Evolutionary conservation across 768 basidiomycete genomes (phyloP).

Genomic region (Amanita rimosa): DNA sequence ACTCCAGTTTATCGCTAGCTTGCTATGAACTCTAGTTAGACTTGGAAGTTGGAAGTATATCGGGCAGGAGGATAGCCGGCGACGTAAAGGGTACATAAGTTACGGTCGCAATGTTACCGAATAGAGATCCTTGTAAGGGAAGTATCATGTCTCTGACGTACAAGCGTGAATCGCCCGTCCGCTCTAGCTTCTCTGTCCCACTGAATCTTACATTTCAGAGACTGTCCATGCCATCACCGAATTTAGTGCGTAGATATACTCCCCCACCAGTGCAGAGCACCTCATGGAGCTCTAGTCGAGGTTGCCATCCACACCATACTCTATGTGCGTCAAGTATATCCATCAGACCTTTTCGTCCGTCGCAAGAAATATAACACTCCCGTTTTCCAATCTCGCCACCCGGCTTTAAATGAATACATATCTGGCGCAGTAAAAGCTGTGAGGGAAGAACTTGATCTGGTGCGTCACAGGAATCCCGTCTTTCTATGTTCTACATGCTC

Average conservation of each 20-base stretch:
- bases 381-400: conserved; percentile 91
- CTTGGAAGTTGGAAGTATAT: no score
- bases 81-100: no score
- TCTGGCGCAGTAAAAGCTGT: conserved; percentile 81
- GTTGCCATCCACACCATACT: conserved; percentile 89
- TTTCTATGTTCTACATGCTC: not conserved
- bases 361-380: conserved; percentile 86
- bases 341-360: conserved; percentile 76
- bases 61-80: no score
- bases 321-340: conserved; percentile 86
- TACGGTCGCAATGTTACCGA: no score
- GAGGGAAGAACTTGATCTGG: conserved; percentile 61
- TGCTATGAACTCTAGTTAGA: no score
- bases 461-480: conserved; percentile 23
- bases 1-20: no score
- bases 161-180: conserved; percentile 16
- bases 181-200: not conserved
- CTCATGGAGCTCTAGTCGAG: conserved; percentile 52
- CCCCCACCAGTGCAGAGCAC: not conserved
- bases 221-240: conserved; percentile 54
- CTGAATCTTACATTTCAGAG: conserved; percentile 27
- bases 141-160: conserved; percentile 17
- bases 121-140: no score
- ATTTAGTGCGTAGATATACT: conserved; percentile 41
- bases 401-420: conserved; percentile 79